A percentile compares a stretch with the other conserved stretches of the same genome.
Evolutionary conservation across 495 filamentous ascomycete species (phyloP).

Genomic region (Podospora pseudoanserina): DNA sequence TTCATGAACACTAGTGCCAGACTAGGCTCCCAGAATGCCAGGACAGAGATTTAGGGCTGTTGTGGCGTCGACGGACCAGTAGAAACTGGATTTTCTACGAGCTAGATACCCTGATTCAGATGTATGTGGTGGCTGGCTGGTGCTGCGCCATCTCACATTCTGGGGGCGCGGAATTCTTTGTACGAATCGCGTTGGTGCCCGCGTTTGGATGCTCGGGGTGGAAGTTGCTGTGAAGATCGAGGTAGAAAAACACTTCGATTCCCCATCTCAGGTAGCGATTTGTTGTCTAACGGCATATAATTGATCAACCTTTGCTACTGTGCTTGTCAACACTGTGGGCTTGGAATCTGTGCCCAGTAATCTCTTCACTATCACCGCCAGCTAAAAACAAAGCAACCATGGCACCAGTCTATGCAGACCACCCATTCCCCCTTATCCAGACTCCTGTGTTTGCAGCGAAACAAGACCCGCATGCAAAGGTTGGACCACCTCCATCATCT

Average conservation of each 20-base stretch:
- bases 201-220: neutral
- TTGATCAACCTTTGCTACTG: too few species aligned
- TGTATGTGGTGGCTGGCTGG: neutral
- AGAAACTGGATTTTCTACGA: neutral
- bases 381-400: slow-evolving; percentile 7
- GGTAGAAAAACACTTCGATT: too few species aligned
- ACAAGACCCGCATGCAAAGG: neutral
- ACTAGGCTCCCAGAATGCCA: neutral
- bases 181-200: neutral
- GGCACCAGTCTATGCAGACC: slow-evolving; percentile 33
- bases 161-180: neutral
- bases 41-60: neutral
- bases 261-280: too few species aligned
- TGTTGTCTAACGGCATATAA: too few species aligned
- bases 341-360: too few species aligned
- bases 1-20: neutral
- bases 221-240: too few species aligned
- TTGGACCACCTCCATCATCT: neutral
- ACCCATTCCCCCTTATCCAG: slow-evolving; percentile 27
- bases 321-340: too few species aligned
- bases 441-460: slow-evolving; percentile 15
- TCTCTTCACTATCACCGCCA: neutral
- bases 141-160: neutral
- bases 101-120: too few species aligned
- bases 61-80: neutral